Base-by-base conservation (phyloP, 106 monocot species). In the Narthecium ossifragum region DNA sequence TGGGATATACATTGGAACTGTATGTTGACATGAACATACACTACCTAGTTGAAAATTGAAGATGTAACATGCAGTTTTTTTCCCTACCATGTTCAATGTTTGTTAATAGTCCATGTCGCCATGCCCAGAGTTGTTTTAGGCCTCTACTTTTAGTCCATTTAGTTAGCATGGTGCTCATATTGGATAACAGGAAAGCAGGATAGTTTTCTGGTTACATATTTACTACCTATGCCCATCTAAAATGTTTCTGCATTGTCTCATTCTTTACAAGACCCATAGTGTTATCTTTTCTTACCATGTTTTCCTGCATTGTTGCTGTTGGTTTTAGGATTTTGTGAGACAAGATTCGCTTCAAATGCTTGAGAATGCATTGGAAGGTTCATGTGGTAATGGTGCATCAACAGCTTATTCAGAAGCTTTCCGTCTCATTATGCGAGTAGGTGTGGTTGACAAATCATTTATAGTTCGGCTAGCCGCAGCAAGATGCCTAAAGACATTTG, bases 311-410 rank as follows among this genome's bases (percentile, higher is more conserved):
- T 36, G 36, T 34, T 43, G 45, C 51, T 59, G 32, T 66, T 46
- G 50, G 34, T 37, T 53, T 41, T 66, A 98, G 96, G 91, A 91
- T 79, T 91, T 84, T 91, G 87, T 98, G 27, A 84, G 98, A 65
- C 87, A 98, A 91, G 87, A 98, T 79, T 90, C 84, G 36, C 47
- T 98, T 37, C 73, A 68, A 70, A 84, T 98, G 84, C 91, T 98
- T 66, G 81, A 77, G 55, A 81, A 91, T 75, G 98, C 98, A 70
- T 20, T 98, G 59, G 91, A 87, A 74, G 98, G 98, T 9, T 86
- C 78, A 26, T 75, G 75, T 70, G 84, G 84, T 55, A 55, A 47
- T 75, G 91, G 98, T 66, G 49, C 76, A 12, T 58, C 80, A 55
- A 39, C 74, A 66, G 84, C 91, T 61, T 98, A 91, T 67, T 72